Evolutionary conservation across 768 basidiomycete species (phyloP).

Genomic region (Collybiopsis confluens): DNA sequence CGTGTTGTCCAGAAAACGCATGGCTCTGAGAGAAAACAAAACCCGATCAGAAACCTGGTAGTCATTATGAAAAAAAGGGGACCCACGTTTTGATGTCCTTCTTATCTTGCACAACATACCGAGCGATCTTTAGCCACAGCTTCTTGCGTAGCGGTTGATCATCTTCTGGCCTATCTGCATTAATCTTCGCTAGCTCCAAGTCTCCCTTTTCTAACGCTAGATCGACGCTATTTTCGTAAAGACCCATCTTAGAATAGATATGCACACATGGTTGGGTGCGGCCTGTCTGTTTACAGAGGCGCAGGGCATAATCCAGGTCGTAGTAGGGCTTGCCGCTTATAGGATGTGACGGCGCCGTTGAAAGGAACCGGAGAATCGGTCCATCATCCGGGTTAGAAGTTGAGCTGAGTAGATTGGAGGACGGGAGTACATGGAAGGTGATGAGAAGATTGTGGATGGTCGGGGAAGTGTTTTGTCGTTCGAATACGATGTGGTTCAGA

Average conservation of each 20-base stretch:
- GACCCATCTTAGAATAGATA: constrained; percentile 96
- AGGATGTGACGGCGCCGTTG: constrained; percentile 76
- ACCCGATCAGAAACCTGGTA: not conserved
- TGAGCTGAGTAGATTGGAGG: constrained; percentile 34
- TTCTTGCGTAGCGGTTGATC: constrained; percentile 86
- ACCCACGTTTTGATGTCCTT: constrained; percentile 97
- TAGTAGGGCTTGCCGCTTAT: constrained; percentile 86
- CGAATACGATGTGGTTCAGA: constrained; percentile 79
- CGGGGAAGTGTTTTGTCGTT: constrained; percentile 73
- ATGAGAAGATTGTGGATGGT: constrained; percentile 93
- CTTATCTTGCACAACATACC: constrained; percentile 96
- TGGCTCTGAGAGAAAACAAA: constrained; percentile 61
- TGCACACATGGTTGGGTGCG: constrained; percentile 89
- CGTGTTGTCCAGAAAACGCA: constrained; percentile 94
- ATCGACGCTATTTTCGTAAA: constrained; percentile 96
- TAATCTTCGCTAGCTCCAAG: constrained; percentile 89
- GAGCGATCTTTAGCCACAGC: constrained; percentile 98
- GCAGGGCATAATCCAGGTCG: constrained; percentile 93
- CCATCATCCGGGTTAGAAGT: constrained; percentile 56
- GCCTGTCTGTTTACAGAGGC: constrained; percentile 81
- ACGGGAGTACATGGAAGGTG: constrained; percentile 70
- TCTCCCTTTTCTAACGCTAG: constrained; percentile 93
- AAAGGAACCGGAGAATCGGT: constrained; percentile 77
- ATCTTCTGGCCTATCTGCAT: constrained; percentile 93
- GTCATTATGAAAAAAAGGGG: constrained; percentile 1